Evolutionary conservation across 164 flowering plant genomes (phyloP).

Genomic region (Dillenia suffruticosa): DNA sequence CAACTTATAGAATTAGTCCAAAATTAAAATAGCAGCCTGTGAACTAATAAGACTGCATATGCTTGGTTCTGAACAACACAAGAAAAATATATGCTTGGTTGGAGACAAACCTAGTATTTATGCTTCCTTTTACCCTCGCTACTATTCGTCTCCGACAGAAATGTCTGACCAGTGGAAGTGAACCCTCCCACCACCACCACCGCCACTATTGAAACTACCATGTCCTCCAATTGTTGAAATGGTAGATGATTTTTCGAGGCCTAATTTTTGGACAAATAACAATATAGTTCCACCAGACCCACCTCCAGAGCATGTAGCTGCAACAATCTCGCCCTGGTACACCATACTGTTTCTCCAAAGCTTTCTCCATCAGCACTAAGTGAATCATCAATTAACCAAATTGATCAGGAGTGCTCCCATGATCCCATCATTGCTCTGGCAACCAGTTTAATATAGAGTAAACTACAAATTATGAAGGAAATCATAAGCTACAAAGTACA

Average conservation of each 20-base stretch:
- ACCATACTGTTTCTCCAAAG: slow-evolving; percentile 29
- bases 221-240: slow-evolving; percentile 80
- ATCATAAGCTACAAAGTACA: not conserved
- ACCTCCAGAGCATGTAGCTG: slow-evolving; percentile 68
- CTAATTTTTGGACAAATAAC: slow-evolving; percentile 56
- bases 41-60: too few relatives aligned
- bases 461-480: not conserved
- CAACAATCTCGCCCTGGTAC: slow-evolving; percentile 11
- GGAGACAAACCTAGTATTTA: slow-evolving; percentile 47
- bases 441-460: not conserved
- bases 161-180: slow-evolving; percentile 94
- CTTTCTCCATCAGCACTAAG: slow-evolving; percentile 87
- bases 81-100: not conserved
- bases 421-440: slow-evolving; percentile 82
- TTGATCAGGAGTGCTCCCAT: slow-evolving; percentile 71
- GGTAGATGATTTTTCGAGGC: slow-evolving; percentile 43
- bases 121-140: slow-evolving; percentile 58
- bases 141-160: slow-evolving; percentile 68
- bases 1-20: too few relatives aligned
- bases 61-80: not conserved
- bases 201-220: slow-evolving; percentile 71
- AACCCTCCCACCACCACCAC: slow-evolving; percentile 94
- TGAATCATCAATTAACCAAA: slow-evolving; percentile 62
- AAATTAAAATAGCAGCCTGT: too few relatives aligned
- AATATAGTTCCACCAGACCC: slow-evolving; percentile 97